Conservation (phyloP, 164 flowering plant species). For the Protea cynaroides region DNA sequence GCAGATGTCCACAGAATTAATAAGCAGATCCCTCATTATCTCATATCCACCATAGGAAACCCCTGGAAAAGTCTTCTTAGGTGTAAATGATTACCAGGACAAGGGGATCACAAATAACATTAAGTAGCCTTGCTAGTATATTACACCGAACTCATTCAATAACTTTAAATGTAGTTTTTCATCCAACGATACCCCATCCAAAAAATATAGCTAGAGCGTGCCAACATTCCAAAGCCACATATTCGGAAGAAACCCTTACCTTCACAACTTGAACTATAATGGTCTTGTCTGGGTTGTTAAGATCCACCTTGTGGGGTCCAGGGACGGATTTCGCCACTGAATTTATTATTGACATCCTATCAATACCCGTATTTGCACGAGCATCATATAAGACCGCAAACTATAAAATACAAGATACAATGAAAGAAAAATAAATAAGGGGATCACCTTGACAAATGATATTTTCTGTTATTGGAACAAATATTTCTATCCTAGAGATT, state of each 20-base stretch:
- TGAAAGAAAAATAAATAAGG: background rate
- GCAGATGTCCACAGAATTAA: too few relatives aligned
- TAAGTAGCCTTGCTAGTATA: too few relatives aligned
- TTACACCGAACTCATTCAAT: too few relatives aligned
- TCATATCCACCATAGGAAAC: too few relatives aligned
- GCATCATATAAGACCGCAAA: conserved; percentile 89
- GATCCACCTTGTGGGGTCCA: conserved; percentile 85
- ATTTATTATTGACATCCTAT: conserved; percentile 78
- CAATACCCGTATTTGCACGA: conserved; percentile 86
- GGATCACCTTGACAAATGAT: background rate
- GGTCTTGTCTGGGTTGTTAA: conserved; percentile 69
- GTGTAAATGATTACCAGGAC: too few relatives aligned
- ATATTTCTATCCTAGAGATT: too few relatives aligned
- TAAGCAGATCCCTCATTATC: too few relatives aligned
- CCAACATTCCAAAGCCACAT: conserved; percentile 5
- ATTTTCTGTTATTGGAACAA: background rate
- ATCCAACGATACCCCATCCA: too few relatives aligned
- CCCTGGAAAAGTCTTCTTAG: too few relatives aligned
- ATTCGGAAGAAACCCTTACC: conserved; percentile 32
- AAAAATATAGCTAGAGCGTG: background rate
- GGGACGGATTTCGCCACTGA: conserved; percentile 91
- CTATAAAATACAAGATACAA: conserved; percentile 33
- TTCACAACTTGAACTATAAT: conserved; percentile 77
- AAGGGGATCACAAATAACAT: too few relatives aligned
- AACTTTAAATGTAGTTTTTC: too few relatives aligned